Conservation (phyloP, 352 stramenopile species). For the Pythium myriotylum region DNA sequence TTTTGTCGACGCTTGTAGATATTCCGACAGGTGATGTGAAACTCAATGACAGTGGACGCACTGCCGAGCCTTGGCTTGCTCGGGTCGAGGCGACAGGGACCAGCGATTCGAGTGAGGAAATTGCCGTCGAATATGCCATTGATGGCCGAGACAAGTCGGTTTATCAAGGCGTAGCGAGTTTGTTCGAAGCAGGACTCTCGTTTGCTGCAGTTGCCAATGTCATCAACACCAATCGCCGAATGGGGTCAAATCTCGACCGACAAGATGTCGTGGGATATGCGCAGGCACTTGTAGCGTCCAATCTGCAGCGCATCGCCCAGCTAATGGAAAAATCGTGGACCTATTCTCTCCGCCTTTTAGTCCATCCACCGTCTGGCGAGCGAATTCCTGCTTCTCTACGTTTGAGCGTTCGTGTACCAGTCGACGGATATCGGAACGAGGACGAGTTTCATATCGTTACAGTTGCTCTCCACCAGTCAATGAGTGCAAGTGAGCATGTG, state of each 20-base stretch:
- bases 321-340: constrained; percentile 12
- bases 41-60: not conserved
- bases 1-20: constrained; percentile 23
- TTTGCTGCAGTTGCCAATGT: constrained; percentile 9
- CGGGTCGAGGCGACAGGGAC: not conserved
- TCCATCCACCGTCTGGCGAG: not conserved
- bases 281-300: constrained; percentile 7
- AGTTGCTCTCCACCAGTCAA: constrained; percentile 26
- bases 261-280: constrained; percentile 8
- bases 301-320: constrained; percentile 10
- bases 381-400: constrained; percentile 11
- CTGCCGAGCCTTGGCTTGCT: not conserved
- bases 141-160: not conserved
- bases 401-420: constrained; percentile 30
- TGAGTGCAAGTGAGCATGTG: constrained; percentile 16
- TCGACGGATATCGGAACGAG: constrained; percentile 14
- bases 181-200: constrained; percentile 9
- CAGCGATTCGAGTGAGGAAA: not conserved
- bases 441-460: constrained; percentile 33
- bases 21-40: constrained; percentile 3
- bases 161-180: not conserved
- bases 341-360: constrained; percentile 17
- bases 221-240: not conserved
- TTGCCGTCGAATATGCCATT: constrained; percentile 3
- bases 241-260: not conserved